Evolutionary conservation across 2,329 filamentous ascomycete species (phyloP).

Genomic region (Apiospora malaysiana): DNA sequence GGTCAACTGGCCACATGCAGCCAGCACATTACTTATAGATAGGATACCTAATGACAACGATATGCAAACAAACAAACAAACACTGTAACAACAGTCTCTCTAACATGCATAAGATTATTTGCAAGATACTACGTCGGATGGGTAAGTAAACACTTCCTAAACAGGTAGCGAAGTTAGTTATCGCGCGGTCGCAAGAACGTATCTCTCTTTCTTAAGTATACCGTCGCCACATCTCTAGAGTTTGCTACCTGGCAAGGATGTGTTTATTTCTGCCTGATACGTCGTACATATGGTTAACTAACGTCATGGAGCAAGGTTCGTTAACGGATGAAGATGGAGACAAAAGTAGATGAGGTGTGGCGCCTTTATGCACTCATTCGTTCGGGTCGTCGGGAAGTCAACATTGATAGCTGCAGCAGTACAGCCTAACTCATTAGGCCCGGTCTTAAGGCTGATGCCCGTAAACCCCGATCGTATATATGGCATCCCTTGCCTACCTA

Average conservation of each 20-base stretch:
- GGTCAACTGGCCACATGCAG: background rate
- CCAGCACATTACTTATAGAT: background rate
- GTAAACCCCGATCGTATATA: background rate
- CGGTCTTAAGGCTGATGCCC: background rate
- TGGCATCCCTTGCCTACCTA: background rate
- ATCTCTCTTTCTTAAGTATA: too few relatives aligned
- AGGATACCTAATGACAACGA: background rate
- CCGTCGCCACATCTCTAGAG: too few relatives aligned
- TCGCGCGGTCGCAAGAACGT: too few relatives aligned
- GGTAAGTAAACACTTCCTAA: too few relatives aligned
- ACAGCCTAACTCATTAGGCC: background rate
- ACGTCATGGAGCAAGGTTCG: background rate
- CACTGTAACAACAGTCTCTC: background rate
- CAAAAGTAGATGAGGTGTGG: background rate
- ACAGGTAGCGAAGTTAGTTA: too few relatives aligned
- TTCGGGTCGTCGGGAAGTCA: background rate
- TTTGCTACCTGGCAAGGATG: too few relatives aligned
- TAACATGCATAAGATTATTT: too few relatives aligned
- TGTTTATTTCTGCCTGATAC: too few relatives aligned
- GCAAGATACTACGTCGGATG: too few relatives aligned
- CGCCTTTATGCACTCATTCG: background rate
- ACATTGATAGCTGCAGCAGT: background rate
- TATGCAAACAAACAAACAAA: slow-evolving; percentile 10
- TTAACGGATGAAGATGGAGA: background rate
- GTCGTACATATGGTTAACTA: too few relatives aligned